Evolutionary conservation across 371 early-diverging fungal genomes (phyloP).

Genomic region (Sporodiniella umbellata): DNA sequence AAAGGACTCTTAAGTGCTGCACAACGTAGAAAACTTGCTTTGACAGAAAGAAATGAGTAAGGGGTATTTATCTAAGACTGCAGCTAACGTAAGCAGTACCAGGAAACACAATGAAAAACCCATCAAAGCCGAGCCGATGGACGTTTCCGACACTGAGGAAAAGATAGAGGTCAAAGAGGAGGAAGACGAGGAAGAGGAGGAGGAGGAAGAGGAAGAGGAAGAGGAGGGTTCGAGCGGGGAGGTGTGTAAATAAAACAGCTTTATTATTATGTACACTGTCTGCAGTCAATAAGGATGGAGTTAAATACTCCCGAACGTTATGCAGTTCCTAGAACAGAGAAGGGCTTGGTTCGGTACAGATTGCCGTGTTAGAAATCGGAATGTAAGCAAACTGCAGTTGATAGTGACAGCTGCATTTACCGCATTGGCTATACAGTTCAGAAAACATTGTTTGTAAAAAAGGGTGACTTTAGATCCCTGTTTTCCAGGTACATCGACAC

Average conservation of each 20-base stretch:
- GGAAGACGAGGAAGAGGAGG: conserved; percentile 5
- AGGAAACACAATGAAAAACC: conserved; percentile 4
- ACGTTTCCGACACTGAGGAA: conserved; percentile 3
- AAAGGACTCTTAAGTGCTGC: conserved; percentile 13
- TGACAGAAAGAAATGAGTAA: conserved; percentile 2
- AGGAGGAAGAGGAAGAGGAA: conserved; percentile 14
- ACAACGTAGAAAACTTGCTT: conserved; percentile 10
- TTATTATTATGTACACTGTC: background rate
- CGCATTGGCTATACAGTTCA: conserved; percentile 82
- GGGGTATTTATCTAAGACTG: background rate
- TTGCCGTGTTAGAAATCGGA: conserved; percentile 83
- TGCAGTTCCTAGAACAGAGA: conserved; percentile 54
- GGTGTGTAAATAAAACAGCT: background rate
- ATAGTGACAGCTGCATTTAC: conserved; percentile 88
- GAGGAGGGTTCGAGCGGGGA: conserved; percentile 10
- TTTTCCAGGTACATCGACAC: no score
- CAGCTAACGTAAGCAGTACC: background rate
- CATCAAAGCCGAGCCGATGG: no score
- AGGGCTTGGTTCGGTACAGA: conserved; percentile 66
- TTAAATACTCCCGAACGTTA: conserved; percentile 23
- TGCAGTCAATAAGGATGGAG: conserved; percentile 6
- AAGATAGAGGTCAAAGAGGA: conserved; percentile 2
- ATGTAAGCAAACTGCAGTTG: conserved; percentile 71
- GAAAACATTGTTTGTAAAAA: no score
- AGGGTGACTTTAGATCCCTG: no score